Evolutionary conservation across 208 protist species (phyloP).

Genomic region (Dictyostelium gargantuum): DNA sequence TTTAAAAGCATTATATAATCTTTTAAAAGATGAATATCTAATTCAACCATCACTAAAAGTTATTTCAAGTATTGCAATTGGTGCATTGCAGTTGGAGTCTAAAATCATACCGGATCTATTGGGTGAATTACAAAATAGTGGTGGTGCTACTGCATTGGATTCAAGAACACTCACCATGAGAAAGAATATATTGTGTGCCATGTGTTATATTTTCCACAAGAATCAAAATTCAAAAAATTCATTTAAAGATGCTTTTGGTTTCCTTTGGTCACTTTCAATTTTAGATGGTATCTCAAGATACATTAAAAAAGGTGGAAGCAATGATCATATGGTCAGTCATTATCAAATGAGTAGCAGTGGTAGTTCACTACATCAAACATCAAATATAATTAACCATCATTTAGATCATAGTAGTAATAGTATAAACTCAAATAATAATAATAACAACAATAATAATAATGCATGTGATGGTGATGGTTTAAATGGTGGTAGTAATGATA

Average conservation of each 20-base stretch:
- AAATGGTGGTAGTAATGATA: background rate
- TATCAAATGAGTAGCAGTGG: background rate
- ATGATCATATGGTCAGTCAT: too few species aligned
- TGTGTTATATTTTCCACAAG: conserved; percentile 67
- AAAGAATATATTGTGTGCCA: conserved; percentile 44
- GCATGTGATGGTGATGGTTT: background rate
- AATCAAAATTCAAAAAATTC: conserved; percentile 45
- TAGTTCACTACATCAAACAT: background rate
- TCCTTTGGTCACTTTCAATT: conserved; percentile 59
- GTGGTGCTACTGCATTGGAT: background rate
- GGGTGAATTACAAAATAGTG: conserved; percentile 1
- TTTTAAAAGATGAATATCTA: conserved; percentile 9
- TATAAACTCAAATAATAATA: background rate
- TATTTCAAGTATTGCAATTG: conserved; percentile 36
- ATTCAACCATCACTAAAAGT: conserved; percentile 34
- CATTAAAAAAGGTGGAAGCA: too few species aligned
- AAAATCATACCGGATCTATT: conserved; percentile 53
- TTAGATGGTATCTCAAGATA: conserved; percentile 47
- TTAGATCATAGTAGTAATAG: background rate
- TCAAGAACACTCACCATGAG: conserved; percentile 10
- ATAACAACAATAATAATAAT: background rate
- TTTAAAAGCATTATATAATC: background rate
- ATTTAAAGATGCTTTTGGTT: conserved; percentile 41
- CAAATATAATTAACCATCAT: too few species aligned
- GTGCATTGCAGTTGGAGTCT: conserved; percentile 2